A percentile compares a stretch with the other conserved stretches of the same genome.
phyloP scores from a whole-genome alignment of 2,329 filamentous ascomycete species.

The Huntiella bhutanensis region DNA sequence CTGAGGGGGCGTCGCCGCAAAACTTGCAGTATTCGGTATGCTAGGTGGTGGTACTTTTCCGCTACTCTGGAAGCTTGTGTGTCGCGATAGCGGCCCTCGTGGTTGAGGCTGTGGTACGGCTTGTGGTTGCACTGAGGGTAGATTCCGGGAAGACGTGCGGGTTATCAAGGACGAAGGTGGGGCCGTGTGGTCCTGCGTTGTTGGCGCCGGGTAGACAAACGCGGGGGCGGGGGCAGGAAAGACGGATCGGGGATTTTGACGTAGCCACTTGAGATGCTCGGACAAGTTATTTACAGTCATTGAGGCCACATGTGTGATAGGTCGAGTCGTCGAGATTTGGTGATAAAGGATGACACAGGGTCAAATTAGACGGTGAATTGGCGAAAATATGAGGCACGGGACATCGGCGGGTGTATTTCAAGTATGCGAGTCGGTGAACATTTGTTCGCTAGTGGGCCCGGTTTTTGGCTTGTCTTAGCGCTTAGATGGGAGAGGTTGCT shows the following conservation, averaged over 20 bases:
- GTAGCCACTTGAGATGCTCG: conserved; percentile 38
- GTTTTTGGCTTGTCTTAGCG: not conserved
- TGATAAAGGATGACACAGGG: not conserved
- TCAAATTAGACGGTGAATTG: not conserved
- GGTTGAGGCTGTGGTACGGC: too few relatives aligned
- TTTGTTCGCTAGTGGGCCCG: not conserved
- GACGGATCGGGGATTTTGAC: conserved; percentile 26
- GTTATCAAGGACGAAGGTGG: conserved; percentile 1
- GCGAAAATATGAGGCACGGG: not conserved
- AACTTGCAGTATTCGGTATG: too few relatives aligned
- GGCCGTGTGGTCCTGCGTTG: conserved; percentile 10
- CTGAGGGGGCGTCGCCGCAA: too few relatives aligned
- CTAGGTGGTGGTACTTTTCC: too few relatives aligned
- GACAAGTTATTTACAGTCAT: conserved; percentile 45
- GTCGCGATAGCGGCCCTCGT: too few relatives aligned
- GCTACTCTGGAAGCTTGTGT: too few relatives aligned
- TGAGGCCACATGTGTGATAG: conserved; percentile 17
- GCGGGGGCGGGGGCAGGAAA: conserved; percentile 22
- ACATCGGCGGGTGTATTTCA: not conserved
- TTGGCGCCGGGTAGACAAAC: conserved; percentile 18
- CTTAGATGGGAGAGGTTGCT: not conserved
- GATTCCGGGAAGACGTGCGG: too few relatives aligned
- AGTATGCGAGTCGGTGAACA: not conserved
- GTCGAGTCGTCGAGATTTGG: not conserved
- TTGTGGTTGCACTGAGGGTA: too few relatives aligned